A percentile compares a stretch with the other conserved stretches of the same genome.
These are phyloP conservation scores for Apostasia ramifera DNA, from an alignment of 106 monocot genomes.

Conservation along the genomic window DNA sequence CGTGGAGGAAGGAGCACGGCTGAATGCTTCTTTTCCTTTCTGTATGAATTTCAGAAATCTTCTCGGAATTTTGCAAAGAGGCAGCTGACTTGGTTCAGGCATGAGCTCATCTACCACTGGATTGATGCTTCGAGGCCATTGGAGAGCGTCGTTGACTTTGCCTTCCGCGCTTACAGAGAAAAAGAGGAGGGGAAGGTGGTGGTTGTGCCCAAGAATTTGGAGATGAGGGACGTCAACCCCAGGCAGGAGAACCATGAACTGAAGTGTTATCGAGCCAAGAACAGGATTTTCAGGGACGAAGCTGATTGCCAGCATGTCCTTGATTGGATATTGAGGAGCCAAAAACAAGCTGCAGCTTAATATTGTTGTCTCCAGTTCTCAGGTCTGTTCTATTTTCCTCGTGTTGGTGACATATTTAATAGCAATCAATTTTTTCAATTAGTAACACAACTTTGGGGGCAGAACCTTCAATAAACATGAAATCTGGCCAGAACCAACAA, in stretches of 20 bases:
- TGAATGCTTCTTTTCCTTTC: constrained; percentile 37
- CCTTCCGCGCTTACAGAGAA: constrained; percentile 32
- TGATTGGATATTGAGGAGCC: constrained; percentile 65
- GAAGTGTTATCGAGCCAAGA: constrained; percentile 56
- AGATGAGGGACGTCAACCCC: constrained; percentile 38
- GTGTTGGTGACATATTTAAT: no score
- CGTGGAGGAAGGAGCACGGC: constrained; percentile 39
- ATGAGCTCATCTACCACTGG: constrained; percentile 76
- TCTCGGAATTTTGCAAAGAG: constrained; percentile 92
- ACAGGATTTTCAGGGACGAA: constrained; percentile 42
- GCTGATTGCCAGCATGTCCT: constrained; percentile 44
- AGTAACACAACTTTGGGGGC: no score
- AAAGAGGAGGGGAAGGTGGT: constrained; percentile 15
- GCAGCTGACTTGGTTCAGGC: constrained; percentile 90
- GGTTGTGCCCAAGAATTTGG: constrained; percentile 43
- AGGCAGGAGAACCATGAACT: constrained; percentile 39
- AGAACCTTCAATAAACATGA: no score
- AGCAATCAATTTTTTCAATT: no score
- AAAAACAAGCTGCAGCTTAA: constrained; percentile 4
- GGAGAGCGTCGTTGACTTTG: constrained; percentile 43
- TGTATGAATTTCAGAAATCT: constrained; percentile 68
- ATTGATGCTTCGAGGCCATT: constrained; percentile 68
- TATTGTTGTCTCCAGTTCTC: not conserved
- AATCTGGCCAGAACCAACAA: no score
- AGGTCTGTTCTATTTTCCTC: no score